Evolutionary conservation across 768 basidiomycete species (phyloP).

Genomic region (Russula sp.): DNA sequence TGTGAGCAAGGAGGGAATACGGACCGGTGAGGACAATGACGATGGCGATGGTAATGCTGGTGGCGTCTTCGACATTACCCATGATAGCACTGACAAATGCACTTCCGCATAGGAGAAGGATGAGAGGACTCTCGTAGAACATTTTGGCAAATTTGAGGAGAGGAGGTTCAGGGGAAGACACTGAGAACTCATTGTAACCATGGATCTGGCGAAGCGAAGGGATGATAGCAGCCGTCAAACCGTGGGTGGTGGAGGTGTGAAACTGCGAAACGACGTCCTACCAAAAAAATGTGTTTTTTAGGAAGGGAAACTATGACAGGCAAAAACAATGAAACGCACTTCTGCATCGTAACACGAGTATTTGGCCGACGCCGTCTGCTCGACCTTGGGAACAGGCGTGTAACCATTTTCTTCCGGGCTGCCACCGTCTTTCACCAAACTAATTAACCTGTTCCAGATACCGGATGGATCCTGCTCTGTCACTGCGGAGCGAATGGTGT

Average conservation of each 20-base stretch:
- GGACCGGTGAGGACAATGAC: conserved; percentile 89
- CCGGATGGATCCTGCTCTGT: conserved; percentile 29
- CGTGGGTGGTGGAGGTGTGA: conserved; percentile 53
- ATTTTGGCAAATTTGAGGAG: conserved; percentile 89
- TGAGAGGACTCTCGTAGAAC: conserved; percentile 92
- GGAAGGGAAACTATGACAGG: background rate
- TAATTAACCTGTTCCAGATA: conserved; percentile 43
- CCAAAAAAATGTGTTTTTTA: background rate
- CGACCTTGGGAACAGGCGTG: conserved; percentile 24
- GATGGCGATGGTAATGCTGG: conserved; percentile 89
- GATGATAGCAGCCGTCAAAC: conserved; percentile 59
- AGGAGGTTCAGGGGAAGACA: conserved; percentile 72
- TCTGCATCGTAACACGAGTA: background rate
- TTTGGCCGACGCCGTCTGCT: conserved; percentile 14
- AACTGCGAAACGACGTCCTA: conserved; percentile 75
- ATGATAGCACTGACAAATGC: conserved; percentile 84
- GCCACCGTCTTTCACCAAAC: conserved; percentile 36
- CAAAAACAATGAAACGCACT: conserved; percentile 10
- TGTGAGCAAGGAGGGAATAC: conserved; percentile 21
- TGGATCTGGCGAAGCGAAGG: conserved; percentile 56
- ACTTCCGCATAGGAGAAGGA: conserved; percentile 84
- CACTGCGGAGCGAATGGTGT: conserved; percentile 28
- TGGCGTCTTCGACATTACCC: conserved; percentile 94
- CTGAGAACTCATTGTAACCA: conserved; percentile 94
- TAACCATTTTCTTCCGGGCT: conserved; percentile 37